Evolutionary conservation across 164 flowering plant genomes (phyloP), one percentile per base, ranked within the genome.

Genomic region (Taxillus chinensis): DNA sequence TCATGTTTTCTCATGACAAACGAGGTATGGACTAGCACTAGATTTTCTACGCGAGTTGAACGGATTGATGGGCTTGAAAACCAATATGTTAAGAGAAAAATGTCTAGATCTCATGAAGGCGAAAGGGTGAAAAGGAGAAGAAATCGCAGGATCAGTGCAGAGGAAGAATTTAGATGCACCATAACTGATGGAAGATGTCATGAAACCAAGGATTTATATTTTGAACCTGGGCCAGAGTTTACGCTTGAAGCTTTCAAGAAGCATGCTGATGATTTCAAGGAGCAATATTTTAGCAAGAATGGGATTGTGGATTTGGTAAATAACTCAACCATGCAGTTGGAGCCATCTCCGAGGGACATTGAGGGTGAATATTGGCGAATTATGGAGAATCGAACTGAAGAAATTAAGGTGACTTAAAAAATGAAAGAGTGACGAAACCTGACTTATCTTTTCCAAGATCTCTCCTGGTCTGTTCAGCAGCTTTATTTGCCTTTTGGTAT

Each of bases 361-460:
- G 98, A 88, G 77, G 85, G 86, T 66, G 96, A 90, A 72, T 90
- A 90, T 68, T 78, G 87, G 84, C 75, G 86, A 53, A 80, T 88
- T 50, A 72, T 84, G 64, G 87, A 88, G 74, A 82, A 79, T 52
- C 90, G 91, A 60, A 79, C 80, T 64, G 85, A 82, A 73, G 88
- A 82, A 70, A 77, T 92, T 55, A 91, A 89, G 95, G 98, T 89
- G 73, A 67, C 71, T 43, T 50, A 45, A 45, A 50, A 58, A 38
- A 59, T 41, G 5, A 41, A 5, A 8, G 43, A 13, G 55, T 53
- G 16, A 54, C 17, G 45, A 4, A 48, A 16, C 14, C 42, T 52
- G 10, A 57, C 46, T n/a, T 45, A 14, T 16, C 39, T 68, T 59
- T 60, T 60, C 15, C 45, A 11, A 14, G 10, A 7, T 39, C 37